These are phyloP conservation scores for Xylaria venustula DNA, from an alignment of 495 filamentous ascomycete genomes.

Conservation along the genomic window DNA sequence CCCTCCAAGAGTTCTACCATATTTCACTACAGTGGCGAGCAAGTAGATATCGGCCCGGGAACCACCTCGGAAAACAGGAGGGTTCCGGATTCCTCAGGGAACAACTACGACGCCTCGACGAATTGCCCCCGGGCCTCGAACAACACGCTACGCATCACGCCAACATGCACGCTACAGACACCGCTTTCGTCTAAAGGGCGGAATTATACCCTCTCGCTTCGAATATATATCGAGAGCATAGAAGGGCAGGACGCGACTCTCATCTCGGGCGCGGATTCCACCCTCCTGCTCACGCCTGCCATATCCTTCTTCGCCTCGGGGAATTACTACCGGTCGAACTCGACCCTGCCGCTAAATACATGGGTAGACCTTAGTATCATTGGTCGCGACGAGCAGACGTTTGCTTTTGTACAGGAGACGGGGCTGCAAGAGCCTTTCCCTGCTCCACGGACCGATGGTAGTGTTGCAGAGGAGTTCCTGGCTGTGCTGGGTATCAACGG, in stretches of 20 bases:
- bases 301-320: slow-evolving; percentile 47
- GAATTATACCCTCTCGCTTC: slow-evolving; percentile 48
- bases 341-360: slow-evolving; percentile 36
- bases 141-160: slow-evolving; percentile 24
- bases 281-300: slow-evolving; percentile 42
- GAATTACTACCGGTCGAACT: slow-evolving; percentile 44
- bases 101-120: slow-evolving; percentile 42
- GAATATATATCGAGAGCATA: slow-evolving; percentile 31
- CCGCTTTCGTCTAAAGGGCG: slow-evolving; percentile 48
- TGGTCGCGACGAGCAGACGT: slow-evolving; percentile 41
- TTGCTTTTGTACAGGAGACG: slow-evolving; percentile 29
- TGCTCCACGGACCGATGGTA: neutral
- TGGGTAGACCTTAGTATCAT: slow-evolving; percentile 44
- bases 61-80: neutral
- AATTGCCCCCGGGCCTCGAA: slow-evolving; percentile 30
- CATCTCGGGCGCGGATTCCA: slow-evolving; percentile 45
- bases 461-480: slow-evolving; percentile 38
- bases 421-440: slow-evolving; percentile 14
- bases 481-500: slow-evolving; percentile 45
- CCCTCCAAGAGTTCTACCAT: slow-evolving; percentile 38
- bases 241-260: slow-evolving; percentile 27
- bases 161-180: slow-evolving; percentile 38
- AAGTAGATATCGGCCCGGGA: neutral
- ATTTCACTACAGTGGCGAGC: slow-evolving; percentile 36
- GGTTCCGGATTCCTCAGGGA: slow-evolving; percentile 43